These are phyloP conservation scores for Colletotrichum simmondsii DNA, from an alignment of 2,329 filamentous ascomycete species.

Conservation along the genomic window DNA sequence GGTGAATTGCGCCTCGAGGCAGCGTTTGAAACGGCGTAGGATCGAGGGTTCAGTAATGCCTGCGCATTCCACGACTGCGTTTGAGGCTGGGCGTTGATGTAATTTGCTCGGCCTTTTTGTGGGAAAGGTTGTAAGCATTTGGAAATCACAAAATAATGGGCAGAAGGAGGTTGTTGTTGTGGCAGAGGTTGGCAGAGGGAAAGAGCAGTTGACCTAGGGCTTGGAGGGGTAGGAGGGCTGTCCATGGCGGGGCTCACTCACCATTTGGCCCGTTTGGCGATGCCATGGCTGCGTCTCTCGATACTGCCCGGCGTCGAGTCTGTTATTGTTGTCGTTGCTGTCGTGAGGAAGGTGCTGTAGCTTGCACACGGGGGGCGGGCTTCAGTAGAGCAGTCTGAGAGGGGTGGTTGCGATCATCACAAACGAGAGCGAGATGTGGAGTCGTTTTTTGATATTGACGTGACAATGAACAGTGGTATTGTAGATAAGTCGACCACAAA, in stretches of 20 bases:
- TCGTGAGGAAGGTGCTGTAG: not conserved
- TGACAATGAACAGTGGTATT: not conserved
- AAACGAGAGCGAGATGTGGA: not conserved
- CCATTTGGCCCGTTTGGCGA: conserved; percentile 34
- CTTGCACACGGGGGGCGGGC: conserved; percentile 5
- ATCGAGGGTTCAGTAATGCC: conserved; percentile 32
- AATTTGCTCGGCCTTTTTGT: conserved; percentile 27
- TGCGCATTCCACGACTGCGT: conserved; percentile 30
- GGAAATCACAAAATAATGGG: not conserved
- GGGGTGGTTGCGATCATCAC: conserved; percentile 31
- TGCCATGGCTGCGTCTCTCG: conserved; percentile 27
- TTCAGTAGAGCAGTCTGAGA: conserved; percentile 13
- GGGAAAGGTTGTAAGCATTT: conserved; percentile 6
- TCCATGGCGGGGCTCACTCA: conserved; percentile 3
- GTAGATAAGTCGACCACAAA: not conserved
- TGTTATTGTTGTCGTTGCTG: not conserved
- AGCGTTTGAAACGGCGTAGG: conserved; percentile 11
- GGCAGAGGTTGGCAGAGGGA: not conserved
- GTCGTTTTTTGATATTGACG: not conserved
- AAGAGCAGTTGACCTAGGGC: not conserved
- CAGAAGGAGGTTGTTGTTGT: not conserved
- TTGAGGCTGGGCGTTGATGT: conserved; percentile 29
- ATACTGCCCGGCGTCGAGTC: not conserved
- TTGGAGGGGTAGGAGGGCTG: not conserved
- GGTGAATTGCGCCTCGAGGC: conserved; percentile 25